Conservation (phyloP, 768 basidiomycete species). For the Dioszegia aurantiaca region DNA sequence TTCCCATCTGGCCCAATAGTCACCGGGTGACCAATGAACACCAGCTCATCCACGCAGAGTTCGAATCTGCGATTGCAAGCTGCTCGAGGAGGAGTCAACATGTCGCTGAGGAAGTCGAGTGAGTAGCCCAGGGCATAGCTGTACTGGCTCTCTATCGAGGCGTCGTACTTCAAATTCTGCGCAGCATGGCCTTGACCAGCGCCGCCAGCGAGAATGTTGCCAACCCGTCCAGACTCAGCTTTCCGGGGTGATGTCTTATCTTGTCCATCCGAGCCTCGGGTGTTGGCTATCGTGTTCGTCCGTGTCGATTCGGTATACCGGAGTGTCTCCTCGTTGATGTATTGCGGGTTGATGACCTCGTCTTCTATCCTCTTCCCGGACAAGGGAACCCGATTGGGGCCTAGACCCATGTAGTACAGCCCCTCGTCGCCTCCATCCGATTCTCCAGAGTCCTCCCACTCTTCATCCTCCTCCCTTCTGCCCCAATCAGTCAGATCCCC, state of each 20-base stretch:
- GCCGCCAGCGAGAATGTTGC: neutral
- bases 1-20: constrained; percentile 68
- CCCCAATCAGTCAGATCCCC: neutral
- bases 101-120: constrained; percentile 71
- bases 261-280: neutral
- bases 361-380: constrained; percentile 13
- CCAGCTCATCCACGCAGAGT: constrained; percentile 82
- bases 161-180: constrained; percentile 3
- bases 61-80: constrained; percentile 95
- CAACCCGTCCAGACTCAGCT: constrained; percentile 3
- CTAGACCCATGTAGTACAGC: constrained; percentile 14
- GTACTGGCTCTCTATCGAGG: constrained; percentile 39
- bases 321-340: neutral
- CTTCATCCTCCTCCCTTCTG: neutral
- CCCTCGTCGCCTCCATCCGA: constrained; percentile 7
- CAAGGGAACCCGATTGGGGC: constrained; percentile 3
- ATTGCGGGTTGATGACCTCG: constrained; percentile 10
- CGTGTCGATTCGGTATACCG: constrained; percentile 2
- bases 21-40: constrained; percentile 92
- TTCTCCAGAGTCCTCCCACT: neutral
- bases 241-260: neutral
- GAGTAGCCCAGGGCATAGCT: constrained; percentile 70
- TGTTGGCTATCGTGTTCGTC: neutral
- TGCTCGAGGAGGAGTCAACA: constrained; percentile 71
- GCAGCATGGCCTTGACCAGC: neutral